Evolutionary conservation across 108 stramenopile genomes (phyloP), one percentile per base, ranked within the genome.

Genomic region (Seminavis robusta): DNA sequence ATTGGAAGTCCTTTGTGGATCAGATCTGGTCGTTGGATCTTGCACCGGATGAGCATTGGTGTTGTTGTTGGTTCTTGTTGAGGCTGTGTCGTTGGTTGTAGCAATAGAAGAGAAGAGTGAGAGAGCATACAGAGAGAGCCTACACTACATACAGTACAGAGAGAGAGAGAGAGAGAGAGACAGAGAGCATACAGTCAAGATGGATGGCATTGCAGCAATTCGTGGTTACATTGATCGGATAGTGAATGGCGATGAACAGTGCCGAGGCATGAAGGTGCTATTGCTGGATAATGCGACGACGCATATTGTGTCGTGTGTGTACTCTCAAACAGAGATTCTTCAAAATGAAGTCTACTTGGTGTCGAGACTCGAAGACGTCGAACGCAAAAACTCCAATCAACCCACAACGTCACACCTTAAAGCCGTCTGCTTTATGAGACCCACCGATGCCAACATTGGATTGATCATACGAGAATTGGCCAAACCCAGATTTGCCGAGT

Each of bases 241-340:
- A 20, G 73, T 95, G 13, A 73, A 75, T 26, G 85, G 83, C 17
- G 91, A 90, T 47, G 73, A 63, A 5, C 73, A 79, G 37, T 77
- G 77, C 34, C 36, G 64, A 27, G 94, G 13, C 8, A 98, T 98
- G 97, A 98, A 98, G 71, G 92, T 86, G 3, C 76, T 98, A 4
- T 69, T 98, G 44, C 76, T 98, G 46, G 97, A 98, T 74, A 79
- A 69, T 21, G 56, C 69, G 17, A 98, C 97, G 25, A 97, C 94
- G 1, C 90, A 92, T 65, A 88, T 87, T 36, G 77, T 95, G 2
- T 80, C 83, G 37, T 93, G 87, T 41, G 94, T 94, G 0, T 85
- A 88, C 33, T 81, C 90, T 10, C 95, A 95, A 60, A 86, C 89
- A 7, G 90, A 96, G 65, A 92, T 98, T 21, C 37, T 96, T 33